phyloP scores from a whole-genome alignment of 169 alveolate genomes.

The Plasmodium relictum region DNA sequence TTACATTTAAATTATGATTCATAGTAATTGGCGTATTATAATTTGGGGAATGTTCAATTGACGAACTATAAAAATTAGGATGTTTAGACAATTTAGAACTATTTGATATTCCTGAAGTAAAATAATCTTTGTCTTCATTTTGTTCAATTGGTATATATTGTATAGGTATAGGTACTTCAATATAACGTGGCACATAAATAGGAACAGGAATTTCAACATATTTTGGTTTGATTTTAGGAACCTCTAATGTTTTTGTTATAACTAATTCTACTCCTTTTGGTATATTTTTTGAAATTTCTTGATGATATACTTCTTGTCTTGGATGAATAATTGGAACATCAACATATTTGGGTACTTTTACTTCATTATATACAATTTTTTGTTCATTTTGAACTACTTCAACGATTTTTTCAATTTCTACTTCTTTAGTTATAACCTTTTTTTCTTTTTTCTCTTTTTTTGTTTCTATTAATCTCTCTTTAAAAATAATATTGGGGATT shows the following conservation, averaged over 20 bases:
- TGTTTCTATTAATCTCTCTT: conserved; percentile 12
- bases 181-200: conserved; percentile 48
- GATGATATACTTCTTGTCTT: conserved; percentile 52
- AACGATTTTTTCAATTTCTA: conserved; percentile 6
- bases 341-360: conserved; percentile 25
- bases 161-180: conserved; percentile 71
- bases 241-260: conserved; percentile 24
- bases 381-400: conserved; percentile 30
- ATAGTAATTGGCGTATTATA: neutral
- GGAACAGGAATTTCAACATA: conserved; percentile 71
- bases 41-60: conserved; percentile 40
- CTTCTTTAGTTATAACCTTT: conserved; percentile 12
- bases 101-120: conserved; percentile 18
- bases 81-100: neutral
- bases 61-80: conserved; percentile 32
- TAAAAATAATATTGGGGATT: conserved; percentile 22
- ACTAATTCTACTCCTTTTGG: conserved; percentile 55
- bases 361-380: conserved; percentile 34
- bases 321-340: conserved; percentile 38
- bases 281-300: conserved; percentile 18
- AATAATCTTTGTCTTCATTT: conserved; percentile 30
- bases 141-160: conserved; percentile 48
- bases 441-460: conserved; percentile 5
- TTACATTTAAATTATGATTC: conserved; percentile 11
- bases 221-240: conserved; percentile 49